Evolutionary conservation across 179 eudicot species (phyloP).

Genomic region (Silene coronaria): DNA sequence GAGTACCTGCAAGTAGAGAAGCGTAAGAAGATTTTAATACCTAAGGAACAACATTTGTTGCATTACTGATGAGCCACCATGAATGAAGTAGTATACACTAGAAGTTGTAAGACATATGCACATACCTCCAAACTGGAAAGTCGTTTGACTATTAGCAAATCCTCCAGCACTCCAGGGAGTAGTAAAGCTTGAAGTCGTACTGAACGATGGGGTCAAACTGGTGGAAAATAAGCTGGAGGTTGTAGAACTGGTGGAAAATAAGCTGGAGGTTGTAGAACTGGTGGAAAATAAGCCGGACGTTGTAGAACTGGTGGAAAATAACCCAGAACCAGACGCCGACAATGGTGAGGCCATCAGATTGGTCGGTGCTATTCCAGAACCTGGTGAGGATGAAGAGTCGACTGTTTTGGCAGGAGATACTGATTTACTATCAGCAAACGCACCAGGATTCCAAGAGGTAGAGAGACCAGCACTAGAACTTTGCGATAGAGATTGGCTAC

Average conservation of each 20-base stretch:
- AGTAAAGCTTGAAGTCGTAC: constrained; percentile 21
- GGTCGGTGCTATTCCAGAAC: constrained; percentile 23
- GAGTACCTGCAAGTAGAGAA: constrained; percentile 42
- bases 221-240: constrained; percentile 28
- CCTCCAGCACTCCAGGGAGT: constrained; percentile 34
- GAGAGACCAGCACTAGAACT: constrained; percentile 25
- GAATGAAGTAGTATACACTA: not conserved
- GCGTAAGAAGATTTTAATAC: constrained; percentile 3
- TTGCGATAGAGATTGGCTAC: constrained; percentile 27
- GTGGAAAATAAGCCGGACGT: constrained; percentile 28
- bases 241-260: constrained; percentile 30
- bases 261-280: constrained; percentile 27
- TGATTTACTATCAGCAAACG: constrained; percentile 23
- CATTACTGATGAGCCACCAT: not conserved
- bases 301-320: constrained; percentile 27
- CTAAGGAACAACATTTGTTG: not conserved
- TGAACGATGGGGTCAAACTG: constrained; percentile 23
- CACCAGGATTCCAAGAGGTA: constrained; percentile 29
- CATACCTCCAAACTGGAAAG: constrained; percentile 59
- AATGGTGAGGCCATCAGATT: constrained; percentile 22
- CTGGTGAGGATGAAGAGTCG: constrained; percentile 26
- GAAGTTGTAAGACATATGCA: not conserved
- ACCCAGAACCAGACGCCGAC: constrained; percentile 24
- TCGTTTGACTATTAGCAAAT: constrained; percentile 33
- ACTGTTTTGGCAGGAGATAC: constrained; percentile 19